Evolutionary conservation across 169 alveolate species (phyloP), one percentile per base, ranked within the genome.

Genomic region (Babesia caballi): DNA sequence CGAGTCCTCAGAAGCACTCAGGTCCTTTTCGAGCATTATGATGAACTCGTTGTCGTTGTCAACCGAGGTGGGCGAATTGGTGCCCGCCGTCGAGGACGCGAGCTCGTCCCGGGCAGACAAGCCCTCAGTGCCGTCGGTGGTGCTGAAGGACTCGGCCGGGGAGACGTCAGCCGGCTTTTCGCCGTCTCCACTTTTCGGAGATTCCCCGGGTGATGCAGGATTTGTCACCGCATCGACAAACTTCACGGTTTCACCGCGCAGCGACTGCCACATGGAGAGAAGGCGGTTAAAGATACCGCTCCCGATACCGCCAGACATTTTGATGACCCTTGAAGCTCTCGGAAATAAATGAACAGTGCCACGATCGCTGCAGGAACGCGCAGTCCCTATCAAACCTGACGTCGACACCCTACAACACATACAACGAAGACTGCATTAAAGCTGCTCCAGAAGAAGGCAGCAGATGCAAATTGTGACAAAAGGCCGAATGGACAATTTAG

Each of bases 191-290:
- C 8, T 28, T 46, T 0, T 9, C 14, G 41, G 15, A 44, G 53
- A 32, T n/a, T 11, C 61, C 3, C 28, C 51, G 6, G 11, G 40
- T 12, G 60, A 19, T 30, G 28, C 54, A 25, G 41, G 35, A 30
- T 63, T 30, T 27, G 73, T 63, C 30, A 47, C 73, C 9, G 58
- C 73, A n/a, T 63, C 73, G 35, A 63, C 73, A 14, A 42, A 46
- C 41, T 23, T 21, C 51, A 63, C 47, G 28, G 60, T 49, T 17
- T 63, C 73, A 53, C 73, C 61, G 1, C 51, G 44, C 38, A 63
- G 33, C 19, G 60, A 46, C 50, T 25, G 33, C 73, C 73, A 63
- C 21, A 63, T 1, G 3, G 73, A 63, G 12, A 63, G 60, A 7
- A 63, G 73, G 12, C 73, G 58, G 28, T 7, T 8, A 36, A 63